phyloP scores from a whole-genome alignment of 139 green algal species.

The Chlamydomonas incerta region DNA sequence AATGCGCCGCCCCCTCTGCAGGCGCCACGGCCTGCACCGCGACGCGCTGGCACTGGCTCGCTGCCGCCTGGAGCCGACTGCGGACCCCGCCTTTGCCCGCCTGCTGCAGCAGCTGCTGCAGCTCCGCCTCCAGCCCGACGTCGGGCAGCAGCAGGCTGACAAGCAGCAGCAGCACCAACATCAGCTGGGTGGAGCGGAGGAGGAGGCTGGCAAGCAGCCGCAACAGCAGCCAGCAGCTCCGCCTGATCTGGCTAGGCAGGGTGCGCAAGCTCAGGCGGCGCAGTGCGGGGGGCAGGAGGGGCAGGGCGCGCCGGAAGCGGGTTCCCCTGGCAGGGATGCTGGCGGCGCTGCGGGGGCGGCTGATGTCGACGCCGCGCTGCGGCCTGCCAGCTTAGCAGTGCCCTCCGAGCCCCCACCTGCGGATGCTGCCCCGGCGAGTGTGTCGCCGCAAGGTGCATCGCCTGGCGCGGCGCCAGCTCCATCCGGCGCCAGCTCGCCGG shows the following conservation, averaged over 20 bases:
- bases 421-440: too few species aligned
- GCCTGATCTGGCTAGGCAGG: too few species aligned
- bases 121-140: background rate
- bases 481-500: too few species aligned
- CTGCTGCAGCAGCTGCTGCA: slow-evolving; percentile 21
- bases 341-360: background rate
- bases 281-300: background rate
- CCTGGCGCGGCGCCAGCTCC: too few species aligned
- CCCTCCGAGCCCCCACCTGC: too few species aligned
- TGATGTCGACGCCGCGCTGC: background rate
- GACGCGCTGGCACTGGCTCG: slow-evolving; percentile 25
- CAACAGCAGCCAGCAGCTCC: background rate
- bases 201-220: too few species aligned
- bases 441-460: too few species aligned
- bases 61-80: background rate
- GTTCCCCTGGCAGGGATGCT: background rate
- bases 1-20: too few species aligned
- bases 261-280: too few species aligned
- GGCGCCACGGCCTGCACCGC: slow-evolving; percentile 13
- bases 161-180: background rate
- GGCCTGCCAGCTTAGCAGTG: too few species aligned
- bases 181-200: background rate
- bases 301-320: background rate
- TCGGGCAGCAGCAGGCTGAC: background rate
- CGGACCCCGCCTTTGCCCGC: slow-evolving; percentile 4